phyloP scores from a whole-genome alignment of 2,329 filamentous ascomycete genomes.

The Diaporthe capsici region DNA sequence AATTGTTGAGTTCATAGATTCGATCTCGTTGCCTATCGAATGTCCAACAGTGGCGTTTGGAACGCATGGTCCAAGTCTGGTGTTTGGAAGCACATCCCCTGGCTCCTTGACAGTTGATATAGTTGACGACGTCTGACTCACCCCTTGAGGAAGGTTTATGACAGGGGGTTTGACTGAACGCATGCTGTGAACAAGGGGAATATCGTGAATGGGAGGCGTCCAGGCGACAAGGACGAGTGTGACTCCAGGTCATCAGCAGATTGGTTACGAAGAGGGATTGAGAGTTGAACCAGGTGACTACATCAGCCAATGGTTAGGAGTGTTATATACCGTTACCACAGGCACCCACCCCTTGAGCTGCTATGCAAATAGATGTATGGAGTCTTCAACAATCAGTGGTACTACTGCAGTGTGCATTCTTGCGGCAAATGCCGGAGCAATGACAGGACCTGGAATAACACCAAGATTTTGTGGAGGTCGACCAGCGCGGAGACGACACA shows the following conservation, averaged over 20 bases:
- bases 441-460: background rate
- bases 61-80: background rate
- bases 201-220: background rate
- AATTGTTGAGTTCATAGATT: background rate
- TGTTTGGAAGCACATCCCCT: background rate
- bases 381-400: background rate
- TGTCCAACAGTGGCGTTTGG: too few species aligned
- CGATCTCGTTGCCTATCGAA: background rate
- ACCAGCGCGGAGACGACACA: background rate
- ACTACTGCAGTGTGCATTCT: background rate
- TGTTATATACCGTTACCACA: background rate
- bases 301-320: background rate
- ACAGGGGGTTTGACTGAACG: background rate
- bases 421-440: constrained; percentile 19
- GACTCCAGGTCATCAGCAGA: background rate
- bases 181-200: background rate
- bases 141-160: background rate
- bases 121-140: too few species aligned
- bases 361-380: background rate
- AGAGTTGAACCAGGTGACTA: background rate
- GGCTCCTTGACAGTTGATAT: background rate
- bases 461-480: background rate
- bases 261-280: background rate
- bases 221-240: background rate
- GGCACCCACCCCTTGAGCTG: background rate